A percentile compares a stretch with the other conserved stretches of the same genome.
Conservation (phyloP, 768 basidiomycete genomes). For the Fibroporia radiculosa region DNA sequence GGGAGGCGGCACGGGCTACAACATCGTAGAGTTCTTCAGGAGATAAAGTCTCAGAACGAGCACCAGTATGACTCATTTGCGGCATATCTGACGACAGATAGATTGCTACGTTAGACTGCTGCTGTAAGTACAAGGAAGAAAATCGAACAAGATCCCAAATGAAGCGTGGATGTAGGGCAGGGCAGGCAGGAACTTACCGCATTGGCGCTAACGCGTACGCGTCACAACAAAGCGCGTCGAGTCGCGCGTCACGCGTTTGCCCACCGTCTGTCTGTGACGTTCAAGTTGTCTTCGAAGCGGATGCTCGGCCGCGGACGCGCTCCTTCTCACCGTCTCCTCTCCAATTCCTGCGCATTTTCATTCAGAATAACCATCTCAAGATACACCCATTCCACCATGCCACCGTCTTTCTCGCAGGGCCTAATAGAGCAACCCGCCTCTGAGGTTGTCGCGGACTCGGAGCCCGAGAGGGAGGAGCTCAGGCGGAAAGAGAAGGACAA, state of each 20-base stretch:
- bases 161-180: not conserved
- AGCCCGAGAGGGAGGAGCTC: constrained; percentile 53
- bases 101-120: not conserved
- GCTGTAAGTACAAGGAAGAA: not conserved
- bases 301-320: no score
- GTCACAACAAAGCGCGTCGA: not conserved
- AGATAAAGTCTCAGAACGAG: constrained; percentile 34
- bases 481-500: constrained; percentile 17
- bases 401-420: no score
- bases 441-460: constrained; percentile 60
- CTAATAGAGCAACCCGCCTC: constrained; percentile 1
- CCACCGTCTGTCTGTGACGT: not conserved
- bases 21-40: constrained; percentile 61
- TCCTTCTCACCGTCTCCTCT: no score
- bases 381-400: no score
- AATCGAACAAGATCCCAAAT: not conserved
- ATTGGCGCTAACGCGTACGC: not conserved
- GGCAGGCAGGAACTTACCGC: not conserved
- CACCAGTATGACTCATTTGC: not conserved
- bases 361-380: no score
- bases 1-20: constrained; percentile 62
- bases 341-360: no score
- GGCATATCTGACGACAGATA: constrained; percentile 1
- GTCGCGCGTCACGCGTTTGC: constrained; percentile 5
- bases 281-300: no score